phyloP scores from a whole-genome alignment of 768 basidiomycete species.

The Pleurotus sapidus region DNA sequence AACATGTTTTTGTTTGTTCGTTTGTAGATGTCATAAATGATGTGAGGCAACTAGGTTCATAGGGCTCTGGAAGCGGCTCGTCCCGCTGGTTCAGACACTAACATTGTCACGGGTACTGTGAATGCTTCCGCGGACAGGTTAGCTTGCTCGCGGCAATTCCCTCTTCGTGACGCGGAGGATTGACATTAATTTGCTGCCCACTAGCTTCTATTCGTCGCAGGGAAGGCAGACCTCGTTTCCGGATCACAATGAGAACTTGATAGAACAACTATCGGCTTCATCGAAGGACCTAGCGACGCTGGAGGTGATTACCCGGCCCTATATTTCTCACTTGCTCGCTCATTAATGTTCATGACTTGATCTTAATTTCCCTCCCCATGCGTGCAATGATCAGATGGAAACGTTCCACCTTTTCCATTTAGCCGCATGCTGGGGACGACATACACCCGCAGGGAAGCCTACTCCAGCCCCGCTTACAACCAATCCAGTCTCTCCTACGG shows the following conservation, averaged over 20 bases:
- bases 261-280: constrained; percentile 49
- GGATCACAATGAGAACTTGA: constrained; percentile 66
- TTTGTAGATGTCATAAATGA: constrained; percentile 8
- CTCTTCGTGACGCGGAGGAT: neutral
- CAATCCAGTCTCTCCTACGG: constrained; percentile 37
- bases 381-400: constrained; percentile 59
- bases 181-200: constrained; percentile 5
- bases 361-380: neutral
- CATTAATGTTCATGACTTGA: too few relatives aligned
- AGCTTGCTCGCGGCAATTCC: constrained; percentile 7
- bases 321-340: constrained; percentile 2
- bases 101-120: constrained; percentile 43
- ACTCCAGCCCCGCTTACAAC: constrained; percentile 41
- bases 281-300: constrained; percentile 59
- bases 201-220: constrained; percentile 84
- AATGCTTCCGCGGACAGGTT: constrained; percentile 87
- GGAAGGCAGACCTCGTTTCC: constrained; percentile 80
- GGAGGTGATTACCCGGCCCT: constrained; percentile 45
- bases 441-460: constrained; percentile 19
- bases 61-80: constrained; percentile 41
- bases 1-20: constrained; percentile 9
- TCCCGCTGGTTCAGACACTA: constrained; percentile 31
- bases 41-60: constrained; percentile 36
- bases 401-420: constrained; percentile 82
- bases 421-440: constrained; percentile 62